phyloP scores from a whole-genome alignment of 1,284 basidiomycete genomes.

The Ustilago xerochloae region DNA sequence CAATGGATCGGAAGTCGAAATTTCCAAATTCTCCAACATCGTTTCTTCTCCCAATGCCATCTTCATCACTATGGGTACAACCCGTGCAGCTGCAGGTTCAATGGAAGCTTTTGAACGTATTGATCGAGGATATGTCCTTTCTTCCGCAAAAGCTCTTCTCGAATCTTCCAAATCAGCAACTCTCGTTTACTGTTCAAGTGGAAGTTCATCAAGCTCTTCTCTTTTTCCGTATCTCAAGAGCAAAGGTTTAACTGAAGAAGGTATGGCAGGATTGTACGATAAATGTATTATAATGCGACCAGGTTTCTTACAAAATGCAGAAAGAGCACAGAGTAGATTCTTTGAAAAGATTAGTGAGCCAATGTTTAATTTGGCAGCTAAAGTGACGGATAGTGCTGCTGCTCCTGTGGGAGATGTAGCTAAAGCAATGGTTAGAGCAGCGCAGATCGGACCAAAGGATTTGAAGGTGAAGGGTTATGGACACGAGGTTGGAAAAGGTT shows the following conservation, averaged over 20 bases:
- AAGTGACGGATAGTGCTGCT: slow-evolving; percentile 7
- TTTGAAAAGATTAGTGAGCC: slow-evolving; percentile 64
- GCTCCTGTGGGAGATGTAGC: slow-evolving; percentile 30
- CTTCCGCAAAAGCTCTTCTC: slow-evolving; percentile 76
- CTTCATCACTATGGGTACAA: slow-evolving; percentile 55
- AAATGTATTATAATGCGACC: slow-evolving; percentile 79
- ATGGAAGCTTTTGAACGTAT: slow-evolving; percentile 78
- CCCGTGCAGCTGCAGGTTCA: slow-evolving; percentile 72
- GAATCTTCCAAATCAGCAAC: slow-evolving; percentile 70
- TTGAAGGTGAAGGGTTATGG: slow-evolving; percentile 8
- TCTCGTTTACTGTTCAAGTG: slow-evolving; percentile 78
- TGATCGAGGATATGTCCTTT: slow-evolving; percentile 80
- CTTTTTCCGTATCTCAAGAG: slow-evolving; percentile 66
- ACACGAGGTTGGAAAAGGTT: not conserved
- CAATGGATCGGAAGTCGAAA: slow-evolving; percentile 14
- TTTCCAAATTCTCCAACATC: slow-evolving; percentile 28
- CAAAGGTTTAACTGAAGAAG: slow-evolving; percentile 80
- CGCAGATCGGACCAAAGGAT: slow-evolving; percentile 13
- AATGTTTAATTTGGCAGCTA: not conserved
- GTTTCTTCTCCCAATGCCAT: slow-evolving; percentile 17
- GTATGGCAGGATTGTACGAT: slow-evolving; percentile 75
- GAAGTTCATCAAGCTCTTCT: slow-evolving; percentile 34
- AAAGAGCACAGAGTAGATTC: slow-evolving; percentile 62
- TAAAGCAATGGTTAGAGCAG: slow-evolving; percentile 41
- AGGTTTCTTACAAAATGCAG: slow-evolving; percentile 70